Conservation (phyloP, 1,284 basidiomycete species). For the Puccinia hordei region DNA sequence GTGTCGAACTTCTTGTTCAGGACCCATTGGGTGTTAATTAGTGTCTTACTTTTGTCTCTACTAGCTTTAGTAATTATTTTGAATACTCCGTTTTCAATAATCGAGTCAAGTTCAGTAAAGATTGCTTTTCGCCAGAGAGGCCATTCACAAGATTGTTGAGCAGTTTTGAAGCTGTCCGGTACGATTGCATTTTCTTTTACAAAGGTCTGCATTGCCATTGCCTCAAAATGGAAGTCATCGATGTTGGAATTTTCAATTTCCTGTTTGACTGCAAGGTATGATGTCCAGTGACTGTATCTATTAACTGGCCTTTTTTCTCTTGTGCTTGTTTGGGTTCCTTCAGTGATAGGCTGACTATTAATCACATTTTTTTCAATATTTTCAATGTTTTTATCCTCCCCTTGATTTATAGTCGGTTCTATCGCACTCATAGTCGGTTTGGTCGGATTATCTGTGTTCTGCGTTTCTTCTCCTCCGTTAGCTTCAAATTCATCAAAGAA, state of each 20-base stretch:
- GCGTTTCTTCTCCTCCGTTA: neutral
- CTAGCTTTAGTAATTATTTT: conserved; percentile 22
- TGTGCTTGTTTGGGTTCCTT: conserved; percentile 24
- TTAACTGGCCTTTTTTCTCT: conserved; percentile 25
- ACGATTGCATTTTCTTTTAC: no score
- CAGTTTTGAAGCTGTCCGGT: no score
- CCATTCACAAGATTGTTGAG: conserved; percentile 8
- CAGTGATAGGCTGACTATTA: conserved; percentile 26
- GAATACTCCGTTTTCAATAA: conserved; percentile 32
- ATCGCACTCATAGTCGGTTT: neutral
- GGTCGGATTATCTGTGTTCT: neutral
- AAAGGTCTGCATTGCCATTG: conserved; percentile 29
- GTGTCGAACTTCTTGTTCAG: no score
- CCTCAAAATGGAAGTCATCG: conserved; percentile 14
- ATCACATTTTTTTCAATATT: neutral
- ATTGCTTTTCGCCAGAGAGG: conserved; percentile 14
- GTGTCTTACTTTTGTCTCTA: conserved; percentile 10
- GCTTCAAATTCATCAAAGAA: conserved; percentile 17
- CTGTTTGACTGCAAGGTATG: conserved; percentile 19
- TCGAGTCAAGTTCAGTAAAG: conserved; percentile 36
- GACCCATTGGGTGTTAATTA: conserved; percentile 39
- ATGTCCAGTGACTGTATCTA: conserved; percentile 26
- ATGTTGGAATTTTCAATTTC: conserved; percentile 12
- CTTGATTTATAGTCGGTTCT: conserved; percentile 30
- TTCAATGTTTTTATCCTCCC: conserved; percentile 23